Conservation (phyloP, 1,284 basidiomycete genomes). For the Sanghuangporus baumii region DNA sequence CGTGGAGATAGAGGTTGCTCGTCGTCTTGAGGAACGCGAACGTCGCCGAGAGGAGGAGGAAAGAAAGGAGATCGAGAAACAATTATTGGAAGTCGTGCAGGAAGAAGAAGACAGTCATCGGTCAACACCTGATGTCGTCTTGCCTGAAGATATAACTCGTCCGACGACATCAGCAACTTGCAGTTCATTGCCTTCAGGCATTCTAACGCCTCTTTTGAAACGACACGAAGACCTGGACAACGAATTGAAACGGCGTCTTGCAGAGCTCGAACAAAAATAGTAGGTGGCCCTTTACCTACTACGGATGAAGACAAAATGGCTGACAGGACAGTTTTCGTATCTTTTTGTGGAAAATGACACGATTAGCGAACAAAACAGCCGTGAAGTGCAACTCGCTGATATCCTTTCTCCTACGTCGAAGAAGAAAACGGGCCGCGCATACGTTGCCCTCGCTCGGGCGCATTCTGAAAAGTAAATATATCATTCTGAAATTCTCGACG, state of each 20-base stretch:
- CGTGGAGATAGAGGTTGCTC: constrained; percentile 66
- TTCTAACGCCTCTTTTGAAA: constrained; percentile 55
- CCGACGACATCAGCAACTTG: constrained; percentile 20
- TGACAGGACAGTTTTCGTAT: constrained; percentile 17
- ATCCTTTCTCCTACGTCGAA: constrained; percentile 62
- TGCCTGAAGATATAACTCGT: constrained; percentile 11
- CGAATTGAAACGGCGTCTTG: constrained; percentile 54
- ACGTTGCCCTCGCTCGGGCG: constrained; percentile 67
- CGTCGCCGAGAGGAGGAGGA: constrained; percentile 34
- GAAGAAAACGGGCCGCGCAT: constrained; percentile 72
- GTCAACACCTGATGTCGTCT: constrained; percentile 10
- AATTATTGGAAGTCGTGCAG: background rate
- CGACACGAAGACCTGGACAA: constrained; percentile 61
- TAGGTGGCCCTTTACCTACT: constrained; percentile 30
- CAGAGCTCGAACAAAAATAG: constrained; percentile 68
- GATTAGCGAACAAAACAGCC: constrained; percentile 50
- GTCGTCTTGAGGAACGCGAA: constrained; percentile 57
- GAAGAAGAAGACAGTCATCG: constrained; percentile 14
- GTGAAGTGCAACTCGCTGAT: constrained; percentile 52
- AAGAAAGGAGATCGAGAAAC: constrained; percentile 23
- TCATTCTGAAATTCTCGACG: background rate
- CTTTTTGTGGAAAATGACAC: constrained; percentile 13
- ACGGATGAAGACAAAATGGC: background rate
- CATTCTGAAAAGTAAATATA: constrained; percentile 64
- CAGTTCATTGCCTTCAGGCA: constrained; percentile 42